Evolutionary conservation across 805 yeast genomes (phyloP).

Genomic region (Lachancea lanzarotensis): DNA sequence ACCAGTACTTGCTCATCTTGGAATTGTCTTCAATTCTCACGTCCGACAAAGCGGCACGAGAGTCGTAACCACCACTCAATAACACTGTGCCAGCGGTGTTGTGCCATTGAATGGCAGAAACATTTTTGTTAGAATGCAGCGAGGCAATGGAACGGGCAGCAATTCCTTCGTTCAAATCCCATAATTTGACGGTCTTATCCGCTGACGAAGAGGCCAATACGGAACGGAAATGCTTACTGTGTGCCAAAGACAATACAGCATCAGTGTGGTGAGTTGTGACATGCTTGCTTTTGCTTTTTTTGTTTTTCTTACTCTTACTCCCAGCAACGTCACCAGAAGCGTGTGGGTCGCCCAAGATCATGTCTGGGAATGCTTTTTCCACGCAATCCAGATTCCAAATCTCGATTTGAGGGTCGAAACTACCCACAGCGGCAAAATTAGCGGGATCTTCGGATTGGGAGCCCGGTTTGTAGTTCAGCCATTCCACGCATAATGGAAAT

Average conservation of each 20-base stretch:
- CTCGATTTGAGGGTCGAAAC: constrained; percentile 96
- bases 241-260: constrained; percentile 83
- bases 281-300: constrained; percentile 43
- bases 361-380: constrained; percentile 92
- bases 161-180: constrained; percentile 75
- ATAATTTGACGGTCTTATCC: constrained; percentile 86
- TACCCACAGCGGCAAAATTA: constrained; percentile 93
- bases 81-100: constrained; percentile 57
- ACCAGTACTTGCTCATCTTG: constrained; percentile 57
- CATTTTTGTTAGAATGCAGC: constrained; percentile 73
- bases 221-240: constrained; percentile 73
- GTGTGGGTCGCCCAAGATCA: constrained; percentile 76
- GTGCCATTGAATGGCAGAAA: constrained; percentile 87
- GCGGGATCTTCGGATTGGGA: constrained; percentile 50
- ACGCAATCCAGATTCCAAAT: constrained; percentile 91
- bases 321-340: constrained; percentile 32
- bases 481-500: constrained; percentile 93
- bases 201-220: constrained; percentile 93
- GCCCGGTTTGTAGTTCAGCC: constrained; percentile 75
- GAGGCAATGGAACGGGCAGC: constrained; percentile 68
- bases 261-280: constrained; percentile 80
- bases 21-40: constrained; percentile 64
- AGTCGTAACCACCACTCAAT: constrained; percentile 90
- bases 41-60: constrained; percentile 74
- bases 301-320: constrained; percentile 45